A percentile compares a stretch with the other conserved stretches of the same genome.
Evolutionary conservation across 2,329 filamentous ascomycete species (phyloP).

Genomic region (Cladophialophora immunda): DNA sequence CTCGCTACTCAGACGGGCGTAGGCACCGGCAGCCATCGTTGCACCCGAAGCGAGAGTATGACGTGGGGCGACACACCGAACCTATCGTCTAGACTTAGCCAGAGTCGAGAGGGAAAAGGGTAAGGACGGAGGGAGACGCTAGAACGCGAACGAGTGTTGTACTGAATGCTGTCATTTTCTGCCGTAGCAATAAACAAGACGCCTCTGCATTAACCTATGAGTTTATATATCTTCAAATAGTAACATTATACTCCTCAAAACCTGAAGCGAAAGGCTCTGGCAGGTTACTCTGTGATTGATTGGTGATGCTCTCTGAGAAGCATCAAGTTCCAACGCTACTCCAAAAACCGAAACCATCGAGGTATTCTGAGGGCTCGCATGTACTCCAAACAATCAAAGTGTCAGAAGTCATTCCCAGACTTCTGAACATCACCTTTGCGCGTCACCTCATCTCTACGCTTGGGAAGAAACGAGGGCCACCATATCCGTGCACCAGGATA

Average conservation of each 20-base stretch:
- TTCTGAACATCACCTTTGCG: background rate
- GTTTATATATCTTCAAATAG: background rate
- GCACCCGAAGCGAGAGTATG: too few relatives aligned
- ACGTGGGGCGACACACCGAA: too few relatives aligned
- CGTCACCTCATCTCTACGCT: conserved; percentile 67
- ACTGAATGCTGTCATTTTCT: too few relatives aligned
- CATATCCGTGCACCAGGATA: conserved; percentile 82
- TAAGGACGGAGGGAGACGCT: too few relatives aligned
- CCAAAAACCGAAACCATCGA: background rate
- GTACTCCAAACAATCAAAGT: background rate
- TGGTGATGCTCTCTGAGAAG: background rate
- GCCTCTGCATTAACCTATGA: background rate
- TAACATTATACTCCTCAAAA: background rate
- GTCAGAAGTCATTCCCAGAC: background rate
- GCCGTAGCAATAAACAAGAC: background rate
- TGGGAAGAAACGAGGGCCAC: conserved; percentile 85
- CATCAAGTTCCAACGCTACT: too few relatives aligned
- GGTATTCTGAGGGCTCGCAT: background rate
- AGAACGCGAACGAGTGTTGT: too few relatives aligned
- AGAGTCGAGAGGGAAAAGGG: too few relatives aligned
- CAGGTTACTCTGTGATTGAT: background rate
- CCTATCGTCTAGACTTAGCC: too few relatives aligned
- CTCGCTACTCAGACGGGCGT: too few relatives aligned
- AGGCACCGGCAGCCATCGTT: too few relatives aligned
- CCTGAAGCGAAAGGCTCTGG: background rate